These are phyloP conservation scores for Oryza meyeriana DNA, from an alignment of 176 grass and related monocot species.

Conservation along the genomic window DNA sequence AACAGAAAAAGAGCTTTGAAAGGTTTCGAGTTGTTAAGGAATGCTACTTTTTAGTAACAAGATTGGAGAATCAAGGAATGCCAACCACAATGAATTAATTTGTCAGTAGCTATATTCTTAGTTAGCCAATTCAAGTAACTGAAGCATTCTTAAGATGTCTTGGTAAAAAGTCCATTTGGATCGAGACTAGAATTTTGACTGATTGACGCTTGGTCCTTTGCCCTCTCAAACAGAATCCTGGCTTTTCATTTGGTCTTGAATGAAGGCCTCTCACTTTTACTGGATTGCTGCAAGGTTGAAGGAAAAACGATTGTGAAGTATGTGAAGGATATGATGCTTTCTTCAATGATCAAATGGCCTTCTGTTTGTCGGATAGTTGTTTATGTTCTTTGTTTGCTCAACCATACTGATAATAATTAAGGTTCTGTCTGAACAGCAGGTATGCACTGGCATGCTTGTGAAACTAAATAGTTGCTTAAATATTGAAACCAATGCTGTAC, in stretches of 20 bases:
- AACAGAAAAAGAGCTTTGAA: neutral
- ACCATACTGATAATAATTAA: neutral
- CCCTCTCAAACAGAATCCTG: slow-evolving; percentile 71
- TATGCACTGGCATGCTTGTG: slow-evolving; percentile 31
- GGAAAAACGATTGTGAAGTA: slow-evolving; percentile 49
- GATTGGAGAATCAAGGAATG: neutral
- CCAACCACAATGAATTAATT: neutral
- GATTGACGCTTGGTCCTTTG: slow-evolving; percentile 50
- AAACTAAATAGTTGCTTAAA: slow-evolving; percentile 25
- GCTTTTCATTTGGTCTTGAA: slow-evolving; percentile 81
- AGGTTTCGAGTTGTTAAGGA: neutral
- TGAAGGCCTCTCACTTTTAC: slow-evolving; percentile 44
- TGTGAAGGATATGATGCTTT: slow-evolving; percentile 39
- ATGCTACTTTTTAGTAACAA: neutral
- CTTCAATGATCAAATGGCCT: slow-evolving; percentile 29
- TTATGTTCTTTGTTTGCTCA: slow-evolving; percentile 28
- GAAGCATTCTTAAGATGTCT: slow-evolving; percentile 23
- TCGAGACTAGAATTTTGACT: slow-evolving; percentile 22
- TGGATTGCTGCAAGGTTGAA: slow-evolving; percentile 56
- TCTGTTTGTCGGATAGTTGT: slow-evolving; percentile 20
- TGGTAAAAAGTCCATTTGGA: slow-evolving; percentile 33
- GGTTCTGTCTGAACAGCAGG: neutral
- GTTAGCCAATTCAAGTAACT: neutral
- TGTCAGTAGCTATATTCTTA: neutral
- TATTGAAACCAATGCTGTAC: slow-evolving; percentile 9